A percentile compares a stretch with the other conserved stretches of the same genome.
These are phyloP conservation scores for Trypanosoma vivax DNA, from an alignment of 208 protist genomes.

Conservation along the genomic window DNA sequence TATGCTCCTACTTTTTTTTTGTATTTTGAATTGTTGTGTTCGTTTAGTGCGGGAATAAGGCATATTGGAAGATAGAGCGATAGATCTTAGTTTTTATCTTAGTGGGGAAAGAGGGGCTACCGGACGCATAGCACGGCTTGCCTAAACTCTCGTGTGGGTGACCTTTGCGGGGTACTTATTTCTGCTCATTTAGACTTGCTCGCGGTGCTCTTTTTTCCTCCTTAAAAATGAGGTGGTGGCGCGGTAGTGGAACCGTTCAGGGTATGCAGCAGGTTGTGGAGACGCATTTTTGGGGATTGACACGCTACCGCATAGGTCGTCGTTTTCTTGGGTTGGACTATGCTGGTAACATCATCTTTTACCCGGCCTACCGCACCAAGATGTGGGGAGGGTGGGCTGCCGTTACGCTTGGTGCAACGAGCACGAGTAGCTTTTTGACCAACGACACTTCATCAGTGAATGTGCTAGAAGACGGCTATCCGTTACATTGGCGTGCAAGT, in stretches of 20 bases:
- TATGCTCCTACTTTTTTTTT: background rate
- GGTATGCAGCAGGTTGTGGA: conserved; percentile 51
- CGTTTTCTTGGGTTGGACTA: conserved; percentile 76
- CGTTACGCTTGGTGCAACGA: conserved; percentile 59
- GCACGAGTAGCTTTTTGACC: conserved; percentile 37
- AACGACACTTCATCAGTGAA: conserved; percentile 64
- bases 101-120: too few species aligned
- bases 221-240: conserved; percentile 10
- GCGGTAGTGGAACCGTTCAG: conserved; percentile 9
- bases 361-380: conserved; percentile 70
- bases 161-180: too few species aligned
- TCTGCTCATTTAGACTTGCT: too few species aligned
- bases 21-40: too few species aligned
- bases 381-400: conserved; percentile 78
- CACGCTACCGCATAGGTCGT: conserved; percentile 73
- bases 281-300: conserved; percentile 82
- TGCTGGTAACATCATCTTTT: conserved; percentile 83
- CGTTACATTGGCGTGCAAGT: conserved; percentile 78
- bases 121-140: too few species aligned
- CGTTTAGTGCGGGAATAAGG: too few species aligned
- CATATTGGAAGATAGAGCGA: too few species aligned
- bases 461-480: conserved; percentile 85
- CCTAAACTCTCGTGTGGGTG: too few species aligned
- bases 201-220: conserved; percentile 27
- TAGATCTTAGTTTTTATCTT: too few species aligned